Evolutionary conservation across 495 filamentous ascomycete species (phyloP).

Genomic region (Penicilliopsis zonata): DNA sequence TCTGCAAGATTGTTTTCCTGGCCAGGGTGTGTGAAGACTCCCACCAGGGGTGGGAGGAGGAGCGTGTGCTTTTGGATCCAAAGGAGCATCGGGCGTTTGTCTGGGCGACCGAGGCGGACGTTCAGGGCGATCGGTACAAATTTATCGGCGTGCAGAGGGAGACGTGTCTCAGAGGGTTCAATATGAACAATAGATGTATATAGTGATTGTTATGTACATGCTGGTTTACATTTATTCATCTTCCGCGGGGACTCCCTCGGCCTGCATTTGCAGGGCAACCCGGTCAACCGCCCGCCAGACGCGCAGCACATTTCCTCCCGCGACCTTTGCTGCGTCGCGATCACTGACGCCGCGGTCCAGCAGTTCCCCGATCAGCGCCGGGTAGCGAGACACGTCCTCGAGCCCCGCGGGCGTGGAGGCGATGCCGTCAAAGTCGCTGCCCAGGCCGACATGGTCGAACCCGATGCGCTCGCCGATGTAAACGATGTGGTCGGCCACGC

Average conservation of each 20-base stretch:
- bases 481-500: constrained; percentile 59
- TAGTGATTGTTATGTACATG: not conserved
- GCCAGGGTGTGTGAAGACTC: constrained; percentile 24
- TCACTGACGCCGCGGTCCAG: constrained; percentile 56
- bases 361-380: constrained; percentile 64
- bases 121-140: constrained; percentile 7
- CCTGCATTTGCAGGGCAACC: constrained; percentile 51
- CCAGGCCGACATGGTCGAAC: constrained; percentile 48
- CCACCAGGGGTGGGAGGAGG: constrained; percentile 6
- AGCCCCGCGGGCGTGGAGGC: constrained; percentile 32
- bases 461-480: constrained; percentile 45
- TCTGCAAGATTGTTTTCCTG: constrained; percentile 25
- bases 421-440: constrained; percentile 56
- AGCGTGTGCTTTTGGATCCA: constrained; percentile 22
- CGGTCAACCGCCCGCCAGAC: constrained; percentile 65
- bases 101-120: constrained; percentile 34
- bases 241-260: constrained; percentile 48
- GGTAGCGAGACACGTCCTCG: constrained; percentile 75
- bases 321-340: constrained; percentile 51
- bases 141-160: constrained; percentile 8
- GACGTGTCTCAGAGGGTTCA: constrained; percentile 9
- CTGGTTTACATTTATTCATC: constrained; percentile 32
- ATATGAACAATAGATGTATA: not conserved
- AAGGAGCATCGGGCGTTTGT: constrained; percentile 31
- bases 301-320: constrained; percentile 61